These are phyloP conservation scores for Penicillium sp. DNA, from an alignment of 2,329 filamentous ascomycete genomes.

Conservation along the genomic window DNA sequence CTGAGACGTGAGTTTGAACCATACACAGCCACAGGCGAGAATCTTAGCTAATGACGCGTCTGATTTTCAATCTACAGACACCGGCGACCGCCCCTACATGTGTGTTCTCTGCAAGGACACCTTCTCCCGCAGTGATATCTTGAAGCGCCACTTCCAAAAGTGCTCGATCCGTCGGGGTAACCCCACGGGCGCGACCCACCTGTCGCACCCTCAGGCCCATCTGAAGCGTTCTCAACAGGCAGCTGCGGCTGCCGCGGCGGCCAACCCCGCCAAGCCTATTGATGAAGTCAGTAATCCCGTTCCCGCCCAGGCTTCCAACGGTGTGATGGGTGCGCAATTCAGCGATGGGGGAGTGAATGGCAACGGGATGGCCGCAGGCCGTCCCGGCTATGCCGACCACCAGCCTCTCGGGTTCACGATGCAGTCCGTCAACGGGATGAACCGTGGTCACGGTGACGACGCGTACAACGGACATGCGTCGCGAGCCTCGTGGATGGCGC, in stretches of 20 bases:
- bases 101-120: slow-evolving; percentile 97
- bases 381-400: slow-evolving; percentile 40
- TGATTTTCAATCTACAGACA: slow-evolving; percentile 58
- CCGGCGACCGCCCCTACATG: slow-evolving; percentile 95
- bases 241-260: slow-evolving; percentile 33
- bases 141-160: slow-evolving; percentile 99
- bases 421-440: slow-evolving; percentile 42
- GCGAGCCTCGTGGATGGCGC: slow-evolving; percentile 42
- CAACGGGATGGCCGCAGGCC: slow-evolving; percentile 37
- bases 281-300: slow-evolving; percentile 45
- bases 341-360: slow-evolving; percentile 43
- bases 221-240: slow-evolving; percentile 62
- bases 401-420: slow-evolving; percentile 43
- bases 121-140: slow-evolving; percentile 93
- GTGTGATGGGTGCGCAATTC: slow-evolving; percentile 41
- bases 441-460: slow-evolving; percentile 37
- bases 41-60: slow-evolving; percentile 24
- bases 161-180: slow-evolving; percentile 95
- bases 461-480: slow-evolving; percentile 36
- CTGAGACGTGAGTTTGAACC: slow-evolving; percentile 75
- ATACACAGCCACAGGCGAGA: no score
- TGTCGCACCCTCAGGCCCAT: slow-evolving; percentile 88
- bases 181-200: slow-evolving; percentile 86
- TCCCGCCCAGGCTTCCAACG: slow-evolving; percentile 38
- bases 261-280: slow-evolving; percentile 39